Base-by-base conservation (phyloP, 441 rosid species). In the Iberis amara region DNA sequence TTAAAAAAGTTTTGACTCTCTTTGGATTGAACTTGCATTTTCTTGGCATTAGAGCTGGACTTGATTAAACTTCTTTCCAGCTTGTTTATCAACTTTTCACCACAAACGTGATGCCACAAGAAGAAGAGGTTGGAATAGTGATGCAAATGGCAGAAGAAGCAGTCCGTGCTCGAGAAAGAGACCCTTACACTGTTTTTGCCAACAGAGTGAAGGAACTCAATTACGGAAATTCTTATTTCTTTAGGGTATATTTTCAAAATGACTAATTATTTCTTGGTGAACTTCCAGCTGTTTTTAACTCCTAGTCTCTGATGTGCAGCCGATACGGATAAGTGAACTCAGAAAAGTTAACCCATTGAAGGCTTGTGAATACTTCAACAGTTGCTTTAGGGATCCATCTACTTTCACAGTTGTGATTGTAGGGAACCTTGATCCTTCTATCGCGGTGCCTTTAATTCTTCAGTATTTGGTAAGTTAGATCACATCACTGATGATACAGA, bases 61-160 rank as follows among this genome's bases (percentile, higher is more conserved):
- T 39, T 8, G 10, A 8, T 32, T 8, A 7, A 1, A 71, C 57
- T 33, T 65, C 41, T 57, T 57, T 58, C 56, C 84, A 89, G 95
- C 95, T 85, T 59, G 86, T 87, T 12, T 87, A 81, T 74, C 89
- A 81, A 73, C 80, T 90, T 42, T 90, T 87, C 68, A 77, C 76
- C 14, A 85, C 88, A 61, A 70, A 72, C 57, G 82, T 90, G 65
- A 74, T 73, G 62, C 90, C 95, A 4, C 85, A 89, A 71, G 96
- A 86, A 69, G 97, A 86, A 78, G 95, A 90, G 74, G 92, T 86
- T 56, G 80, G 79, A 69, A 79, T 86, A 62, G 98, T 90, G 71
- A 85, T 85, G 95, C 92, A 90, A 73, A 87, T 86, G 96, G 87
- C 96, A 30, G 92, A 90, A 77, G 98, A 87, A 79, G 92, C 87